A percentile compares a stretch with the other conserved stretches of the same genome.
These are phyloP conservation scores for Ceriops zippeliana DNA, from an alignment of 345 rosid species.

Conservation along the genomic window DNA sequence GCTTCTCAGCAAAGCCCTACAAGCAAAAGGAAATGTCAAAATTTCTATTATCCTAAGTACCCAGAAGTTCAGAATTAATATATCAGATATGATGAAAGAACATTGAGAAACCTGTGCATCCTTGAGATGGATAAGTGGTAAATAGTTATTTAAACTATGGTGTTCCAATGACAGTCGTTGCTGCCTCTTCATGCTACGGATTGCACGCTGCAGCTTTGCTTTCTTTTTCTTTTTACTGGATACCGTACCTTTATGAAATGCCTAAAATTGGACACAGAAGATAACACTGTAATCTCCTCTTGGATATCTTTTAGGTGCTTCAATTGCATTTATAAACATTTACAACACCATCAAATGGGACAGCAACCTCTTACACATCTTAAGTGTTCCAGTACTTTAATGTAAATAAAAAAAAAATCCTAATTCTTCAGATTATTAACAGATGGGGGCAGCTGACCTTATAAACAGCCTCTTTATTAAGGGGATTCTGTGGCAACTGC, in stretches of 20 bases:
- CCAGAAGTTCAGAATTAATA: not conserved
- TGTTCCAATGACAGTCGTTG: slow-evolving; percentile 65
- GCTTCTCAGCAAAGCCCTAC: slow-evolving; percentile 83
- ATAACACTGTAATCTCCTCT: not conserved
- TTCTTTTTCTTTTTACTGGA: slow-evolving; percentile 95
- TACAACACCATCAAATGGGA: not conserved
- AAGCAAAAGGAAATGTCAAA: slow-evolving; percentile 15
- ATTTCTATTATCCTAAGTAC: not conserved
- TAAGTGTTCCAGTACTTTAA: too few relatives aligned
- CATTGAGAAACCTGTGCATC: slow-evolving; percentile 69
- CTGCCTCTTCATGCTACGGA: slow-evolving; percentile 71
- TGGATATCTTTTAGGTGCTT: not conserved
- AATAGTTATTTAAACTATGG: slow-evolving; percentile 47
- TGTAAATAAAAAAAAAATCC: not conserved
- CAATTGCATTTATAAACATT: not conserved
- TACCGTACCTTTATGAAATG: slow-evolving; percentile 69
- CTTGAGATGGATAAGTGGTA: slow-evolving; percentile 78
- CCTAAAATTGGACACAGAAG: slow-evolving; percentile 42
- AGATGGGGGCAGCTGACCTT: slow-evolving; percentile 49
- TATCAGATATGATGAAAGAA: not conserved
- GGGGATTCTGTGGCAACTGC: slow-evolving; percentile 38
- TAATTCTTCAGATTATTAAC: not conserved
- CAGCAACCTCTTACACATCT: too few relatives aligned
- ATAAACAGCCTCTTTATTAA: slow-evolving; percentile 69
- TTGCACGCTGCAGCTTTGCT: slow-evolving; percentile 83